These are phyloP conservation scores for Epichloe amarillans DNA, from an alignment of 2,329 filamentous ascomycete species.

Conservation along the genomic window DNA sequence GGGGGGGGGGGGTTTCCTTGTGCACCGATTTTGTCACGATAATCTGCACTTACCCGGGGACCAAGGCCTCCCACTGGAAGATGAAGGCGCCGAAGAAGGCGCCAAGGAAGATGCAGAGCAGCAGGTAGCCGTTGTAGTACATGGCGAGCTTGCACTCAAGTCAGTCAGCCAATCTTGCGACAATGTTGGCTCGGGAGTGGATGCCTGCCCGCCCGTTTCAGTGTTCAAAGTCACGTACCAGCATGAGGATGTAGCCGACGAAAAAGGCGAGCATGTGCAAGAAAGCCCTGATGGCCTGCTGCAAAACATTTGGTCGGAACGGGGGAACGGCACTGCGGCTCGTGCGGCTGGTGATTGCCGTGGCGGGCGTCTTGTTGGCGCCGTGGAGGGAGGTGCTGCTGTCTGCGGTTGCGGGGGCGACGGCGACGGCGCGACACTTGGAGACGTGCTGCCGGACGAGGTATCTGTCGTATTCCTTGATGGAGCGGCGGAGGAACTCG, in stretches of 20 bases:
- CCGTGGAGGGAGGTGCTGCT: conserved; percentile 8
- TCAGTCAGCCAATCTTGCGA: neutral
- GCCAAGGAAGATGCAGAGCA: conserved; percentile 70
- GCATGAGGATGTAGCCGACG: conserved; percentile 69
- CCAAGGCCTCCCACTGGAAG: conserved; percentile 55
- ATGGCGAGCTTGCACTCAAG: conserved; percentile 27
- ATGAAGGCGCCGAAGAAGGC: conserved; percentile 59
- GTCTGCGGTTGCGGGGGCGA: conserved; percentile 1
- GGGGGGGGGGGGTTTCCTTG: too few relatives aligned
- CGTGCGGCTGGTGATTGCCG: neutral
- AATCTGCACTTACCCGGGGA: conserved; percentile 13
- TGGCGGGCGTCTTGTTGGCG: conserved; percentile 11
- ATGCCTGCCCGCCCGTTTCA: too few relatives aligned
- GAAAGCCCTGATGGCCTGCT: conserved; percentile 53
- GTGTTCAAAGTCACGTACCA: conserved; percentile 18
- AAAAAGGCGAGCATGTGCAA: conserved; percentile 61
- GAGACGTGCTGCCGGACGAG: conserved; percentile 40
- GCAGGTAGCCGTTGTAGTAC: conserved; percentile 60
- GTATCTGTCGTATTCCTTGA: conserved; percentile 60
- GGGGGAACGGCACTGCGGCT: conserved; percentile 14
- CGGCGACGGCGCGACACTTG: conserved; percentile 13
- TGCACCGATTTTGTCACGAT: neutral
- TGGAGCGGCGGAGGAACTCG: conserved; percentile 56
- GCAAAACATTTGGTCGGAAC: conserved; percentile 44
- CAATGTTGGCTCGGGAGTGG: neutral